A percentile compares a stretch with the other conserved stretches of the same genome.
These are phyloP conservation scores for Trichoderma breve DNA, from an alignment of 2,329 filamentous ascomycete species.

Conservation along the genomic window DNA sequence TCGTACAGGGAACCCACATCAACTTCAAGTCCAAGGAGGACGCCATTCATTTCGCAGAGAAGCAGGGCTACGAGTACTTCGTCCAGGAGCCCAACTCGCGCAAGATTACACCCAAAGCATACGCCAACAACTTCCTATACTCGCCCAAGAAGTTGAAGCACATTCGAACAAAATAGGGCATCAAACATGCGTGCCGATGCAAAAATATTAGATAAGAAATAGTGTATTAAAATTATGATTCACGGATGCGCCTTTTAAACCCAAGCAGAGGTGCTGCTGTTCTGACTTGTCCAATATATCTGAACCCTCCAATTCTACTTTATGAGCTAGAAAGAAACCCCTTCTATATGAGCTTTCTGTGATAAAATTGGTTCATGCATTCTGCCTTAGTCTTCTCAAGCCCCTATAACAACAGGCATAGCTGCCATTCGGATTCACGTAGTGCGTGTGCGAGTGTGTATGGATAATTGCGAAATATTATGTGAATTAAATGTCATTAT, in stretches of 20 bases:
- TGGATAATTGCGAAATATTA: not conserved
- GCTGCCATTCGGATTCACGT: not conserved
- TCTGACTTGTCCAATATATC: not conserved
- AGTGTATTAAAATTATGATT: not conserved
- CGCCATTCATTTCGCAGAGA: slow-evolving; percentile 91
- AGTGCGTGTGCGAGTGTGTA: not conserved
- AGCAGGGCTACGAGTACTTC: slow-evolving; percentile 99
- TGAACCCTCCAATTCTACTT: not conserved
- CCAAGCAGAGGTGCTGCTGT: not conserved
- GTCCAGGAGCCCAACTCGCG: slow-evolving; percentile 94
- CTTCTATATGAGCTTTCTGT: not conserved
- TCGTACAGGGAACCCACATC: slow-evolving; percentile 90
- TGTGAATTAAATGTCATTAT: not conserved
- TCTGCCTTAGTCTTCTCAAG: not conserved
- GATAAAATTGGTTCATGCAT: not conserved
- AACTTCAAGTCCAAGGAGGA: slow-evolving; percentile 93
- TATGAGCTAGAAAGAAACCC: not conserved
- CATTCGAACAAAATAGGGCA: slow-evolving; percentile 70
- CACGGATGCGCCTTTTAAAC: not conserved
- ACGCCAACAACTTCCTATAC: slow-evolving; percentile 95
- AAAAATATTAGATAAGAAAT: not conserved
- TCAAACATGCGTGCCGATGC: not conserved
- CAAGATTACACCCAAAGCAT: slow-evolving; percentile 84
- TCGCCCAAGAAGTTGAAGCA: slow-evolving; percentile 83
- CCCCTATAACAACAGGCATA: not conserved